phyloP scores from a whole-genome alignment of 441 rosid genomes.

The Bruguiera hainesii region DNA sequence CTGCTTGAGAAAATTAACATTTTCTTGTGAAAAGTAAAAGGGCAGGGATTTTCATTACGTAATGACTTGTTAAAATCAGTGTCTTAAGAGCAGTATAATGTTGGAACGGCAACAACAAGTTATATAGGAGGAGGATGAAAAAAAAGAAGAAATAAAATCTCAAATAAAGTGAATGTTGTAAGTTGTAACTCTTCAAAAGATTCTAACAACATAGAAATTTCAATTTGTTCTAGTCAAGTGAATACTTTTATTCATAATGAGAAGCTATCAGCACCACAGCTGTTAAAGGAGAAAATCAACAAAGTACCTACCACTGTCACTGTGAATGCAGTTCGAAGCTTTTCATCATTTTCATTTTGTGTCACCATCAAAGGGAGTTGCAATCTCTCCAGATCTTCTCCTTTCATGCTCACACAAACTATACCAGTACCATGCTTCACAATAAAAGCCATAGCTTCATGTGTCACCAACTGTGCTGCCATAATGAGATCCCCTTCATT shows the following conservation, averaged over 20 bases:
- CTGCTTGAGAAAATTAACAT: not conserved
- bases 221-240: not conserved
- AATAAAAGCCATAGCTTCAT: slow-evolving; percentile 94
- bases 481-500: slow-evolving; percentile 92
- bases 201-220: not conserved
- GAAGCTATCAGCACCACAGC: not conserved
- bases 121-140: not conserved
- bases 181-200: too few relatives aligned
- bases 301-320: slow-evolving; percentile 77
- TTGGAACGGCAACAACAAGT: too few relatives aligned
- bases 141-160: slow-evolving; percentile 1
- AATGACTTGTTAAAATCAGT: too few relatives aligned
- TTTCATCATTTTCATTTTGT: slow-evolving; percentile 77
- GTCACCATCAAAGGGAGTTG: slow-evolving; percentile 86
- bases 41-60: too few relatives aligned
- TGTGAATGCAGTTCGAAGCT: slow-evolving; percentile 84
- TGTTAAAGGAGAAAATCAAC: not conserved
- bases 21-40: not conserved
- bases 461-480: slow-evolving; percentile 84
- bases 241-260: not conserved
- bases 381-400: slow-evolving; percentile 72
- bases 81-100: too few relatives aligned
- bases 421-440: slow-evolving; percentile 95
- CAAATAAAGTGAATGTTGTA: too few relatives aligned
- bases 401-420: slow-evolving; percentile 88